These are phyloP conservation scores for Capsicum pubescens DNA, from an alignment of 257 asterid genomes.

Conservation along the genomic window DNA sequence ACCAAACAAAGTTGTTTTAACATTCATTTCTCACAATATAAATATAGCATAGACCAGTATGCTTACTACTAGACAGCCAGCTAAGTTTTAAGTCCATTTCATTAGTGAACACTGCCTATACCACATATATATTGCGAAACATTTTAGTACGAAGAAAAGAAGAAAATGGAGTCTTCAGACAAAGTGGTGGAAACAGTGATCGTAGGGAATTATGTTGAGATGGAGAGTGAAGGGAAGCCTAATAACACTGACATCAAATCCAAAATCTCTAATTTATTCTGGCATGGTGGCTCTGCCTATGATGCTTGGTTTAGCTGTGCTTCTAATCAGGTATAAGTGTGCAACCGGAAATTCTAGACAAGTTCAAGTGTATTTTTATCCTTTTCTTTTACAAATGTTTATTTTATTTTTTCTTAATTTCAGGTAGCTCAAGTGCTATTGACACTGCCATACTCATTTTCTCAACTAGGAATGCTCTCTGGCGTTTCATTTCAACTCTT, in stretches of 20 bases:
- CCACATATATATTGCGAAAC: not conserved
- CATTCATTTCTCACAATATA: slow-evolving; percentile 12
- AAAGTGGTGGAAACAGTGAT: slow-evolving; percentile 71
- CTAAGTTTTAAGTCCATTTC: slow-evolving; percentile 36
- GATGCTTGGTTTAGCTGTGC: slow-evolving; percentile 99
- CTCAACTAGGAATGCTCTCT: slow-evolving; percentile 89
- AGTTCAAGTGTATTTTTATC: too few species aligned
- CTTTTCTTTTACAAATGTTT: too few species aligned
- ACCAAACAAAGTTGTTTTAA: not conserved
- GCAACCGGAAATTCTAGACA: too few species aligned
- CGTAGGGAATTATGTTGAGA: slow-evolving; percentile 74
- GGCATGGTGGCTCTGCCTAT: slow-evolving; percentile 96
- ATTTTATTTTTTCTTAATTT: not conserved
- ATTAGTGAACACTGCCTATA: not conserved
- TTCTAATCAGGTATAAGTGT: slow-evolving; percentile 67
- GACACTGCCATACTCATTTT: slow-evolving; percentile 87
- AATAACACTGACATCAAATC: slow-evolving; percentile 48
- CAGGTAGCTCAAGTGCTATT: slow-evolving; percentile 94
- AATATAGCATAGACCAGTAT: slow-evolving; percentile 15
- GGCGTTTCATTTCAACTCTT: slow-evolving; percentile 80
- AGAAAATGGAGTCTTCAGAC: slow-evolving; percentile 59
- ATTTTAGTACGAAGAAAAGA: not conserved
- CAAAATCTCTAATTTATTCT: slow-evolving; percentile 61
- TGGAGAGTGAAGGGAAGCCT: slow-evolving; percentile 70
- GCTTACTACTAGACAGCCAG: slow-evolving; percentile 27